phyloP scores from a whole-genome alignment of 345 rosid genomes.

The Atalantia buxifolia region DNA sequence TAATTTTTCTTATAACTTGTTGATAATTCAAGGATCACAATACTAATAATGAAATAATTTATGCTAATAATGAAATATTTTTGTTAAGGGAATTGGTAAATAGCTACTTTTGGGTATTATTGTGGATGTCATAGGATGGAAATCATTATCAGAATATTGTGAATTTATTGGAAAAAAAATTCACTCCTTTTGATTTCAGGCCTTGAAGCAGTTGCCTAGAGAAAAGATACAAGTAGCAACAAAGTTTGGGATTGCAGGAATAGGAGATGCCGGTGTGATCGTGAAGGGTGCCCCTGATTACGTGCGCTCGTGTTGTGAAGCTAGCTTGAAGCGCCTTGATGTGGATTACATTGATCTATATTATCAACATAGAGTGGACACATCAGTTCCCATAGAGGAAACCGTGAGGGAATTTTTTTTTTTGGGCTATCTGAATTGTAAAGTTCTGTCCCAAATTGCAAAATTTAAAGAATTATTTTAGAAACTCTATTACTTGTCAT shows the following conservation, averaged over 20 bases:
- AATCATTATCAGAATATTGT: not conserved
- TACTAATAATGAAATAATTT: too few relatives aligned
- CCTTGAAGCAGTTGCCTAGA: slow-evolving; percentile 51
- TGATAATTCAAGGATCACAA: too few relatives aligned
- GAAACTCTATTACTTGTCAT: not conserved
- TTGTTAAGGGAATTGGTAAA: not conserved
- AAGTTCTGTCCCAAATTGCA: not conserved
- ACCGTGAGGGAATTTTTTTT: slow-evolving; percentile 28
- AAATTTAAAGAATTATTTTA: not conserved
- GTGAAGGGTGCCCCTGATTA: slow-evolving; percentile 49
- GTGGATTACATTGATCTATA: slow-evolving; percentile 51
- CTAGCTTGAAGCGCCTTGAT: slow-evolving; percentile 53
- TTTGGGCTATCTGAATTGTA: too few relatives aligned
- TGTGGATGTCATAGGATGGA: not conserved
- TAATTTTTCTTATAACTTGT: too few relatives aligned
- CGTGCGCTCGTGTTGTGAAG: slow-evolving; percentile 50
- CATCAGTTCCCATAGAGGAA: slow-evolving; percentile 45
- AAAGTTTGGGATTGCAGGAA: slow-evolving; percentile 37
- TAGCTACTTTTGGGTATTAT: not conserved
- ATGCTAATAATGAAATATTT: too few relatives aligned
- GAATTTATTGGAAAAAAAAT: not conserved
- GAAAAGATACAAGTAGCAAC: slow-evolving; percentile 58
- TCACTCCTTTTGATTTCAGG: slow-evolving; percentile 25
- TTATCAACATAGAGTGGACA: slow-evolving; percentile 51
- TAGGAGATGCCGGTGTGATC: not conserved